Conservation (phyloP, 768 basidiomycete species). For the Leccinum incarnatum region DNA sequence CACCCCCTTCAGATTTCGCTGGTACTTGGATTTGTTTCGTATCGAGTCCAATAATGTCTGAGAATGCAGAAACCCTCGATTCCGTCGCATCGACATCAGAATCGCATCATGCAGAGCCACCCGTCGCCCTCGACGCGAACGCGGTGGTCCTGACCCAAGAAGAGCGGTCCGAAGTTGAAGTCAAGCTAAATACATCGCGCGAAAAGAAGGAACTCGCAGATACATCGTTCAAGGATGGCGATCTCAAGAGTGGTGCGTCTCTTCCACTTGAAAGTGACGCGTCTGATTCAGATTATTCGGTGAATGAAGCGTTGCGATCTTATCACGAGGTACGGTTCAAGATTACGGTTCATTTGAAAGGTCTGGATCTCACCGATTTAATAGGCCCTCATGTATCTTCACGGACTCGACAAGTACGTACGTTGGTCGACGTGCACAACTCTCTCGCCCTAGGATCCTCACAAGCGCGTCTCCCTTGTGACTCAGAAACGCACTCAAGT, state of each 20-base stretch:
- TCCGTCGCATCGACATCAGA: conserved; percentile 3
- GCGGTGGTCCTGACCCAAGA: conserved; percentile 14
- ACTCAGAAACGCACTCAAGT: conserved; percentile 53
- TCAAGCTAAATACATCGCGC: conserved; percentile 60
- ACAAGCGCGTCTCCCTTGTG: conserved; percentile 2
- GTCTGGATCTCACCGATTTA: conserved; percentile 8
- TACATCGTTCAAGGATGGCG: conserved; percentile 65
- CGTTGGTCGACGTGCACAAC: conserved; percentile 21
- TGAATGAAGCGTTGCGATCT: conserved; percentile 53
- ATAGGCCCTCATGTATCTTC: conserved; percentile 69
- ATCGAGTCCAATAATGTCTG: conserved; percentile 16
- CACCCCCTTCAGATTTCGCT: neutral
- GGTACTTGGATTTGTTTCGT: neutral
- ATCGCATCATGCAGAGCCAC: neutral
- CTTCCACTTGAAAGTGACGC: neutral
- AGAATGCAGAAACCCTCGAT: neutral
- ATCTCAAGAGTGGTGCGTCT: conserved; percentile 55
- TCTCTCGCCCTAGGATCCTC: neutral
- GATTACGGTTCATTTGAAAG: neutral
- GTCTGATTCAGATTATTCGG: neutral
- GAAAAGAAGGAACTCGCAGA: conserved; percentile 67
- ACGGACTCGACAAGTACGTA: conserved; percentile 79
- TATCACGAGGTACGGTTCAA: conserved; percentile 65
- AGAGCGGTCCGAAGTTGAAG: conserved; percentile 31
- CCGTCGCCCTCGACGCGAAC: conserved; percentile 21